Evolutionary conservation across 371 early-diverging fungal species (phyloP).

Genomic region (Coemansia sp.): DNA sequence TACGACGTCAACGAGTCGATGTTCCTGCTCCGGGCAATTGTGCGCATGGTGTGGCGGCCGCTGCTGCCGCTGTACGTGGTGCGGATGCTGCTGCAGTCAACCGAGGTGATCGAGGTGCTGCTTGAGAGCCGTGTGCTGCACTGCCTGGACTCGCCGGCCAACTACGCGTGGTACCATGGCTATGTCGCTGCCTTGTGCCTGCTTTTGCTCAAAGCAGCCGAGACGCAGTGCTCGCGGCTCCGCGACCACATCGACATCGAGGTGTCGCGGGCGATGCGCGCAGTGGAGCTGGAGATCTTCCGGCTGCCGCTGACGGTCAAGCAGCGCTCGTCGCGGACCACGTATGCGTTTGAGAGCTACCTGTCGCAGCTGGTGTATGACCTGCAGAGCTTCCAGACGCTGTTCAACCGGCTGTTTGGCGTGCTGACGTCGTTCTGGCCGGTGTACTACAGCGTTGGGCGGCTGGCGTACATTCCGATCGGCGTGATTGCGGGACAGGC

Average conservation of each 20-base stretch:
- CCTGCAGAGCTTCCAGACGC: background rate
- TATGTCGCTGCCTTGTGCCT: constrained; percentile 2
- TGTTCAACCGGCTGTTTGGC: background rate
- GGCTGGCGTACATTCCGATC: constrained; percentile 21
- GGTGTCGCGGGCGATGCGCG: constrained; percentile 2
- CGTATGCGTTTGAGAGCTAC: background rate
- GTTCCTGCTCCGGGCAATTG: constrained; percentile 29
- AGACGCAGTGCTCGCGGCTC: background rate
- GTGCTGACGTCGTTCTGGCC: constrained; percentile 5
- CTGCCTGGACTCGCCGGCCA: constrained; percentile 17
- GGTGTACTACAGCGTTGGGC: constrained; percentile 14
- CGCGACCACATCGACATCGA: background rate
- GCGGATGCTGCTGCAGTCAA: constrained; percentile 3
- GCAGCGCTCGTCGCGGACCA: background rate
- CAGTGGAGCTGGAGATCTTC: constrained; percentile 24
- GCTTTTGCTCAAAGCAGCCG: background rate
- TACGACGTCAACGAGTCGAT: constrained; percentile 26
- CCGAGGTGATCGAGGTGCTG: background rate
- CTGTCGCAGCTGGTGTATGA: background rate
- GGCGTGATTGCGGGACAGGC: background rate
- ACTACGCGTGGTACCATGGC: constrained; percentile 23
- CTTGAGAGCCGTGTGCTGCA: constrained; percentile 8
- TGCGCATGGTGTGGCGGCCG: constrained; percentile 35
- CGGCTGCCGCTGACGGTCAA: constrained; percentile 16
- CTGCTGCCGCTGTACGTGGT: constrained; percentile 19